phyloP scores from a whole-genome alignment of 306 rosid genomes.

The Crataegus laevigata region DNA sequence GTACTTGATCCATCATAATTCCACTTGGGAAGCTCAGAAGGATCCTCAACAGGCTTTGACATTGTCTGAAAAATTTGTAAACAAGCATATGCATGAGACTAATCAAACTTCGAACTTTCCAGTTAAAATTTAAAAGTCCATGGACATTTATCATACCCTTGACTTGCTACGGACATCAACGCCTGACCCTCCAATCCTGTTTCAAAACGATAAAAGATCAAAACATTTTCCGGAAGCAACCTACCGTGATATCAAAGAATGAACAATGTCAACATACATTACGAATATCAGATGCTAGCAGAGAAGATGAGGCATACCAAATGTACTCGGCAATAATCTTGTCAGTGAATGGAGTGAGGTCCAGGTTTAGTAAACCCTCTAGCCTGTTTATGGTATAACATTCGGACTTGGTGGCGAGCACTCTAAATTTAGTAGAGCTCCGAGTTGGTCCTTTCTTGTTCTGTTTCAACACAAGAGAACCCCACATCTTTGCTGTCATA shows the following conservation, averaged over 20 bases:
- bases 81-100: constrained; percentile 6
- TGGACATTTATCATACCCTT: constrained; percentile 45
- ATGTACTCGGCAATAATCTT: constrained; percentile 94
- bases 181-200: constrained; percentile 96
- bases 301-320: constrained; percentile 43
- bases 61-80: constrained; percentile 53
- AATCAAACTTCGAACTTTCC: not conserved
- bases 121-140: not conserved
- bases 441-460: constrained; percentile 46
- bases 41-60: constrained; percentile 81
- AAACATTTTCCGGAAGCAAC: constrained; percentile 1
- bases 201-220: constrained; percentile 6
- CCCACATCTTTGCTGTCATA: constrained; percentile 64
- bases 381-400: constrained; percentile 66
- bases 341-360: constrained; percentile 72
- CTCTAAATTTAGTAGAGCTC: constrained; percentile 56
- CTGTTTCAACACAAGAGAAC: constrained; percentile 59
- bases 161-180: constrained; percentile 95
- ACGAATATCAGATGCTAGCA: not conserved
- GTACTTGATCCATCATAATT: constrained; percentile 99
- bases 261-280: not conserved
- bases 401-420: constrained; percentile 50
- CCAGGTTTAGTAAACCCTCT: constrained; percentile 69
- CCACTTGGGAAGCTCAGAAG: constrained; percentile 98
- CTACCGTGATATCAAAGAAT: not conserved